Evolutionary conservation across 2,329 filamentous ascomycete species (phyloP), one percentile per base, ranked within the genome.

Genomic region (Chrysoporthe austroafricana): DNA sequence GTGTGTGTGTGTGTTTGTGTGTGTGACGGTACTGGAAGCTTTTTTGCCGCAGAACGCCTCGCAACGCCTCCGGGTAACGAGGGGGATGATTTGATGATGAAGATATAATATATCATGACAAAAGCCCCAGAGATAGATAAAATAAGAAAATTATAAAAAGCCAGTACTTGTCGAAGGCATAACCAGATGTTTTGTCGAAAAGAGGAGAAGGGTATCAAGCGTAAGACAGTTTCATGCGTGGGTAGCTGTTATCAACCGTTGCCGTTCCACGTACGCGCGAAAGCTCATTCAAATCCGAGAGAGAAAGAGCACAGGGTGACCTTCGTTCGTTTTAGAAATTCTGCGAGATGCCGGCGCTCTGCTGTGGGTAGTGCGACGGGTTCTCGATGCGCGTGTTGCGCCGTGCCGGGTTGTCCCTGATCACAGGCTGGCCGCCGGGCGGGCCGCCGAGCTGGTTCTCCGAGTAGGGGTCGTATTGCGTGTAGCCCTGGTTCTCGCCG

Each of bases 371-470:
- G 70, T 96, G 92, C 57, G 92, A 88, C 2, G 93, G 91, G 77
- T 91, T 97, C 81, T 98, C 94, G 75, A 99, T 98, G 70, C 94
- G 89, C 14, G 96, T 97, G 81, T 97, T 97, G 72, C 96, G 88
- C 73, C 96, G 86, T 39, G 96, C 96, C 71, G 91, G 91, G 72
- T 98, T 96, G 78, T 99, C 96, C 66, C 94, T 89, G 71, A 99
- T 97, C 63, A 99, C 87, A 1, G 96, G 94, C 75, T 92, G 90
- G 32, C 82, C 83, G 48, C 78, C 79, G 67, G 76, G 76, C 4
- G 72, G 72, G 68, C 73, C 73, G 64, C 76, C 76, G 64, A 78
- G 76, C 7, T 64, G 62, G 61, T 80, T 80, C 16, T 86, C 83
- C 21, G 76, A 78, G 73, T 89, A 89, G 0, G 87, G 87, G 73